phyloP scores from a whole-genome alignment of 2,329 filamentous ascomycete genomes.

The Paecilomyces sp. region DNA sequence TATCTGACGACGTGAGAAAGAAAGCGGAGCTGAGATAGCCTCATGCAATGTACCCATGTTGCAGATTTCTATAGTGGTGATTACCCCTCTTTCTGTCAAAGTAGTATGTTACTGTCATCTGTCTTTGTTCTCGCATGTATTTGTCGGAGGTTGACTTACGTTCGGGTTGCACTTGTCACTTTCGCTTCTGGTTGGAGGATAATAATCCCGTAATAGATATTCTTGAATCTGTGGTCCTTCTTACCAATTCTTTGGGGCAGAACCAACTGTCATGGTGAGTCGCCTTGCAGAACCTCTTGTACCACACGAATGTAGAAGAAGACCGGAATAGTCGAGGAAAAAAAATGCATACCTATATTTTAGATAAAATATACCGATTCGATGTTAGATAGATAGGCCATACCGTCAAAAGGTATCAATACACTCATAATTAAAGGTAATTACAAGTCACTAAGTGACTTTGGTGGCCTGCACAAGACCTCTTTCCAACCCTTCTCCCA shows the following conservation, averaged over 20 bases:
- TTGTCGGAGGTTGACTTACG: not conserved
- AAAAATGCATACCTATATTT: no score
- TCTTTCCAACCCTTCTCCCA: no score
- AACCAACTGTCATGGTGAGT: not conserved
- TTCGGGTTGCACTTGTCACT: not conserved
- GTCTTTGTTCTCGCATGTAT: not conserved
- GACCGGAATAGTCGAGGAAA: no score
- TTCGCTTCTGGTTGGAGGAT: not conserved
- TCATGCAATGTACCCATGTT: not conserved
- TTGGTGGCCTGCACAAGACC: no score
- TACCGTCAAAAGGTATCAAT: no score
- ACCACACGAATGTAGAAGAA: no score
- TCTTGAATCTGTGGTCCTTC: not conserved
- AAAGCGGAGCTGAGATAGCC: not conserved
- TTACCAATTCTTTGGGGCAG: not conserved
- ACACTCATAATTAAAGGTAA: no score
- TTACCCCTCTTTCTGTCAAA: not conserved
- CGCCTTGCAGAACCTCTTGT: no score
- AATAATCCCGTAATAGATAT: not conserved
- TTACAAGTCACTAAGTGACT: no score
- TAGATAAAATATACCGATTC: no score
- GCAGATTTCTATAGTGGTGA: not conserved
- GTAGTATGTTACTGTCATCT: not conserved
- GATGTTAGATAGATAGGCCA: no score
- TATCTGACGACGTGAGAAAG: not conserved